These are phyloP conservation scores for Xylogone sp. DNA, from an alignment of 2,329 filamentous ascomycete genomes.

Conservation along the genomic window DNA sequence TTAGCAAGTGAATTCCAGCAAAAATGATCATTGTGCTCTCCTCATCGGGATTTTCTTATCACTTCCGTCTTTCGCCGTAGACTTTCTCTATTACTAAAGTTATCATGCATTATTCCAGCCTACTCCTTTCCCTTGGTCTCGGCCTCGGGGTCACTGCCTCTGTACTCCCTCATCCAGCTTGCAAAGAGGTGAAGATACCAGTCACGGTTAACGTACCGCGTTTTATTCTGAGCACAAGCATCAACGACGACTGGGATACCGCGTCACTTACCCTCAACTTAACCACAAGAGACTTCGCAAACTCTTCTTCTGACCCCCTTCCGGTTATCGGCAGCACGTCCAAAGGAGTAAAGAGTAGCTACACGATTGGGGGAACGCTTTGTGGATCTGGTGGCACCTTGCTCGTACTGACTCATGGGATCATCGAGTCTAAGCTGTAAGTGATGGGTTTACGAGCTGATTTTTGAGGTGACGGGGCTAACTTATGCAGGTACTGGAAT, in stretches of 20 bases:
- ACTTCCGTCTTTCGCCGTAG: too few species aligned
- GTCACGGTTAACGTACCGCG: constrained; percentile 23
- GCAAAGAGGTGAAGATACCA: constrained; percentile 24
- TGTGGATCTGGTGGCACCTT: constrained; percentile 24
- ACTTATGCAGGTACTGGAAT: constrained; percentile 22
- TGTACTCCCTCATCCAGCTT: constrained; percentile 9
- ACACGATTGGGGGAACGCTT: constrained; percentile 23
- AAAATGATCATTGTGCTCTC: too few species aligned
- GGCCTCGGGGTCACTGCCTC: constrained; percentile 15
- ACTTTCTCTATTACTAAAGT: too few species aligned
- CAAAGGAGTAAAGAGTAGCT: constrained; percentile 21
- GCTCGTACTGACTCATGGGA: constrained; percentile 25
- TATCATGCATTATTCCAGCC: too few species aligned
- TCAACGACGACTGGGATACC: constrained; percentile 27
- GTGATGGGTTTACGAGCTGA: too few species aligned
- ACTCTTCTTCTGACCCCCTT: constrained; percentile 20
- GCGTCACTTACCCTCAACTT: constrained; percentile 25
- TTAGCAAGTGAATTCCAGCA: too few species aligned
- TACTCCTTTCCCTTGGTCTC: too few species aligned
- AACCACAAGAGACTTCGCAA: constrained; percentile 22
- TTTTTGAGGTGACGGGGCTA: too few species aligned
- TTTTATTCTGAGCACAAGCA: constrained; percentile 20
- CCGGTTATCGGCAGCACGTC: constrained; percentile 20
- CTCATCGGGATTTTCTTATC: too few species aligned
- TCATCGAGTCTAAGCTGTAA: constrained; percentile 29